A percentile compares a stretch with the other conserved stretches of the same genome.
These are phyloP conservation scores for Talaromyces sp. DNA, from an alignment of 2,329 filamentous ascomycete species.

Conservation along the genomic window DNA sequence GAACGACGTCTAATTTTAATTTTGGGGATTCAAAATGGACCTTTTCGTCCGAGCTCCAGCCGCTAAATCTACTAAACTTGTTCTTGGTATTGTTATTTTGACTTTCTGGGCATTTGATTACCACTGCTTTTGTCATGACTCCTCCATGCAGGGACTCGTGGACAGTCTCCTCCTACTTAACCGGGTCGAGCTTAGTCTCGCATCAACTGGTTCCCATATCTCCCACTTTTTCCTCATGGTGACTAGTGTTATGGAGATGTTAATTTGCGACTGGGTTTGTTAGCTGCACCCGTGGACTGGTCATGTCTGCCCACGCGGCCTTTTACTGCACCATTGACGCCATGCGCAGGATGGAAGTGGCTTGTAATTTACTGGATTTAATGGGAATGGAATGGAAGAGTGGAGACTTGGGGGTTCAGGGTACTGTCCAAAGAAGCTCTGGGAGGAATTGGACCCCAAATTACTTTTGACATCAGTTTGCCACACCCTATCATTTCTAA, in stretches of 20 bases:
- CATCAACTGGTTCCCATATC: constrained; percentile 1
- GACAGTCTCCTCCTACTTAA: constrained; percentile 13
- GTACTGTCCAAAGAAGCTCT: constrained; percentile 1
- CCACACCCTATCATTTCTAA: background rate
- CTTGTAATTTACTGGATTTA: constrained; percentile 5
- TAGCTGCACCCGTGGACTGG: constrained; percentile 8
- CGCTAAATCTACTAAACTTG: background rate
- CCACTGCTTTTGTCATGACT: background rate
- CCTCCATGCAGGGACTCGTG: constrained; percentile 28
- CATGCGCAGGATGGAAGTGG: constrained; percentile 9
- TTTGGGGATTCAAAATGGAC: too few species aligned
- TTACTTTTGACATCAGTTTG: background rate
- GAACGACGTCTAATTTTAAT: too few species aligned
- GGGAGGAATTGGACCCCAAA: constrained; percentile 1
- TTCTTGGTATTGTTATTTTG: background rate
- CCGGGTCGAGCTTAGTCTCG: constrained; percentile 12
- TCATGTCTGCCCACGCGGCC: constrained; percentile 24
- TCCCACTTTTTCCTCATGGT: background rate
- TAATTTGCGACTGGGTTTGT: constrained; percentile 2
- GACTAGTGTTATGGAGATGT: constrained; percentile 7
- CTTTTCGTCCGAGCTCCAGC: too few species aligned
- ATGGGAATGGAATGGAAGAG: too few species aligned
- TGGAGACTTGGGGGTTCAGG: background rate
- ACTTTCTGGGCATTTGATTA: background rate
- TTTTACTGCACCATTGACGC: constrained; percentile 6